A percentile compares a stretch with the other conserved stretches of the same genome.
phyloP scores from a whole-genome alignment of 2,329 filamentous ascomycete genomes.

The Purpureocillium takamizusanense region DNA sequence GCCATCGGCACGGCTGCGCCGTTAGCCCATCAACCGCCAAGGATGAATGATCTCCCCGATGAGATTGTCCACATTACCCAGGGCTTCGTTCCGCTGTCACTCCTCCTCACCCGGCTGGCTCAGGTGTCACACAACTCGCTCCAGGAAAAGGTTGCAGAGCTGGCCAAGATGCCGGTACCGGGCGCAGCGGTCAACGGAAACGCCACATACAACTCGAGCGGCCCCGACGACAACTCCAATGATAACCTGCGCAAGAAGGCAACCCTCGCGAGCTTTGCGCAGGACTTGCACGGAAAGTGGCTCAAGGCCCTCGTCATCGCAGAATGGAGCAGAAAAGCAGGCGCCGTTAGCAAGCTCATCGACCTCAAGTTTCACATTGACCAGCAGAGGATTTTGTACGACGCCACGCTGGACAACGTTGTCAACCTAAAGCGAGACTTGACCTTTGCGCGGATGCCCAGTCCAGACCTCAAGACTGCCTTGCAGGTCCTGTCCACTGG shows the following conservation, averaged over 20 bases:
- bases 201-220: slow-evolving; percentile 17
- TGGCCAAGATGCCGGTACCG: slow-evolving; percentile 60
- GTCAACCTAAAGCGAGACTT: slow-evolving; percentile 67
- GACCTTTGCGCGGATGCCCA: slow-evolving; percentile 65
- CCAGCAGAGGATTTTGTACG: slow-evolving; percentile 51
- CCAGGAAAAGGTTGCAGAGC: slow-evolving; percentile 56
- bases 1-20: slow-evolving; percentile 7
- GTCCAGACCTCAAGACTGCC: slow-evolving; percentile 85
- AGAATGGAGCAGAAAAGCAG: slow-evolving; percentile 77
- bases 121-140: slow-evolving; percentile 78
- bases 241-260: slow-evolving; percentile 72
- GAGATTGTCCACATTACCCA: slow-evolving; percentile 64
- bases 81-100: slow-evolving; percentile 67
- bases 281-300: slow-evolving; percentile 75
- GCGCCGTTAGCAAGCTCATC: slow-evolving; percentile 77
- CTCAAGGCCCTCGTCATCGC: slow-evolving; percentile 87
- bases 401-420: slow-evolving; percentile 51
- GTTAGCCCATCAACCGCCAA: slow-evolving; percentile 2
- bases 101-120: slow-evolving; percentile 67
- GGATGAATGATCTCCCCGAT: slow-evolving; percentile 50
- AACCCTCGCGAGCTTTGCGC: slow-evolving; percentile 65
- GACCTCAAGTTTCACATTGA: slow-evolving; percentile 73
- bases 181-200: slow-evolving; percentile 42
- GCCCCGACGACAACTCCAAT: slow-evolving; percentile 45
- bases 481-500: slow-evolving; percentile 76